Evolutionary conservation across 179 eudicot species (phyloP).

Genomic region (Silene coronaria): DNA sequence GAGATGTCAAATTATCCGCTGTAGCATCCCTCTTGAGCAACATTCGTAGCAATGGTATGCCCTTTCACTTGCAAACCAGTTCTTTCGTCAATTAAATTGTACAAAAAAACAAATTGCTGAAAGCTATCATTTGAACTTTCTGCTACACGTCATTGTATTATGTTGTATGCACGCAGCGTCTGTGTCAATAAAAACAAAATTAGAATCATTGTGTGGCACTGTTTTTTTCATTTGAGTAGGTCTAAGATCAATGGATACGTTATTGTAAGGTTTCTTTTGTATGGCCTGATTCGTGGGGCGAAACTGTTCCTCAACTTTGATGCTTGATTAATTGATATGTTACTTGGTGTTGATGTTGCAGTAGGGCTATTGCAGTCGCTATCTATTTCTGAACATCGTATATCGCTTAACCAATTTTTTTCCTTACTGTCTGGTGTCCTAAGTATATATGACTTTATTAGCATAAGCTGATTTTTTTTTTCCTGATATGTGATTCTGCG

Average conservation of each 20-base stretch:
- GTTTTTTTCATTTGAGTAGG: neutral
- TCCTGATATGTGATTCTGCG: neutral
- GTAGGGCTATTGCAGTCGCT: neutral
- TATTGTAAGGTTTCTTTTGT: neutral
- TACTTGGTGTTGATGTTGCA: neutral
- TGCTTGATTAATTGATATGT: neutral
- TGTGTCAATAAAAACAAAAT: too few relatives aligned
- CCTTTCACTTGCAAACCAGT: neutral
- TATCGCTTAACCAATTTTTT: neutral
- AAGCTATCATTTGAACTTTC: neutral
- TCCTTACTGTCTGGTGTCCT: neutral
- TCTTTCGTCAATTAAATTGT: neutral
- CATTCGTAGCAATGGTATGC: constrained; percentile 63
- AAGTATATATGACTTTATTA: neutral
- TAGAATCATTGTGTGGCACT: neutral
- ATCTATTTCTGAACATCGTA: neutral
- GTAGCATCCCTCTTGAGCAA: constrained; percentile 53
- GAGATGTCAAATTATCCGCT: constrained; percentile 47
- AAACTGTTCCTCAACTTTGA: neutral
- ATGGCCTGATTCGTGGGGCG: neutral
- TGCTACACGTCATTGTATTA: neutral
- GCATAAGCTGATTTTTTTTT: neutral
- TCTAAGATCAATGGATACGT: too few relatives aligned
- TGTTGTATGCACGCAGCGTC: neutral
- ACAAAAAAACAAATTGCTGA: neutral